Base-by-base conservation (phyloP, 1,284 basidiomycete genomes). In the Boletus hoseneyae region DNA sequence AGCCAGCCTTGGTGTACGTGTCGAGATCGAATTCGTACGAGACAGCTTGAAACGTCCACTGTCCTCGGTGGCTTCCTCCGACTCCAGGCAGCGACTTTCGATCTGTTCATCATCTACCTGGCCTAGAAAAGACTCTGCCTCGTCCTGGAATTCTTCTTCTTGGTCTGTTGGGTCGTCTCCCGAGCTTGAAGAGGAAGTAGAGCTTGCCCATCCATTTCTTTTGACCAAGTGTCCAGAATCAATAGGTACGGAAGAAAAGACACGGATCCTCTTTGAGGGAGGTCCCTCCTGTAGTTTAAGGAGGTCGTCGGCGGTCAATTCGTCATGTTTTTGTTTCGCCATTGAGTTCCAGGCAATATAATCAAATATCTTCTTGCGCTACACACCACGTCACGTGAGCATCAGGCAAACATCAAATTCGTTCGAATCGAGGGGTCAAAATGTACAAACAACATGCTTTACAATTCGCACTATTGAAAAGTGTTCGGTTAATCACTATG, bases 291-390 rank as follows among this genome's bases (percentile, higher is more conserved):
- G 66, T 25, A 61, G 19, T 42, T 46, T 66, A 34, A 70, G 63
- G 18, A 70, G 55, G 15, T 70, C 66, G 35, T 70, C 68, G 1
- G 48, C 48, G 37, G 71, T 72, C 29, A 73, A 42, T 3, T 55
- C 50, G 53, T 61, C 63, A 23, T 67, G 64, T 56, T 70, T 73
- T 50, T 48, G 56, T 56, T 58, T 58, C 23, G 49, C 27, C 58
- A 59, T 59, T 19, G 34, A 18, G 38, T 34, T 36, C 15, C 7
- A 16, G 6, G 9, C n/a, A 40, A 42, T 11, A 10, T 19, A 8
- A 21, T 23, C 13, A 33, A 21, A 10, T 19, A n/a, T 34, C 15
- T 34, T n/a, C 35, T 3, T 11, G 16, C 16, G 16, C 16, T 16
- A 16, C 16, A 16, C 16, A 8, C 12, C 12, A 19, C 8, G 36